Evolutionary conservation across 305 asterid species (phyloP).

Genomic region (Rubia peregrina): DNA sequence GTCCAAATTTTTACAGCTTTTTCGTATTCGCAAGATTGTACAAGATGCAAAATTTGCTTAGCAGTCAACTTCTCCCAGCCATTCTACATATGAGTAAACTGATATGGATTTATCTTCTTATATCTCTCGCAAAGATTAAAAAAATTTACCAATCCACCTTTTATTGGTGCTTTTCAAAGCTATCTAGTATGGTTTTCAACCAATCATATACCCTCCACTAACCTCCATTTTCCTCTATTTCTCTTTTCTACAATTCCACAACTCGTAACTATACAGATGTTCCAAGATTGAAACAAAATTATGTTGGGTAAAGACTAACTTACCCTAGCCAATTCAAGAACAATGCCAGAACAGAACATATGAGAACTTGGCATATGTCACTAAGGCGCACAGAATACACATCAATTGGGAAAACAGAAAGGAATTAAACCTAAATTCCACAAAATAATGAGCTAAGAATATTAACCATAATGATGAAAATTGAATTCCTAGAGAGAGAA

Average conservation of each 20-base stretch:
- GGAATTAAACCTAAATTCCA: not conserved
- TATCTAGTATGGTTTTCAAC: not conserved
- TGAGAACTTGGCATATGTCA: not conserved
- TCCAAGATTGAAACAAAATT: not conserved
- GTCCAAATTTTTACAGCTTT: not conserved
- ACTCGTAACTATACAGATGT: not conserved
- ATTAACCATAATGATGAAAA: not conserved
- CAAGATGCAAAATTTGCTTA: not conserved
- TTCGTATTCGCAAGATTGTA: not conserved
- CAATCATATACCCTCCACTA: not conserved
- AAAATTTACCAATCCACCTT: not conserved
- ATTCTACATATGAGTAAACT: not conserved
- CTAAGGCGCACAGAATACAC: not conserved
- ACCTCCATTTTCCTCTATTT: not conserved
- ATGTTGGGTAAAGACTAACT: not conserved
- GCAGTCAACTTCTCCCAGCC: not conserved
- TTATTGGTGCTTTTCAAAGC: not conserved
- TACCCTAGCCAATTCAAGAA: not conserved
- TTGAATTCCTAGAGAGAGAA: not conserved
- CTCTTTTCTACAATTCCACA: not conserved
- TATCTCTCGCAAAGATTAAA: not conserved
- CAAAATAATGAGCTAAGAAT: not conserved
- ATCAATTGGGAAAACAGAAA: not conserved
- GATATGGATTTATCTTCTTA: not conserved
- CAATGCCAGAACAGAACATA: not conserved